Base-by-base conservation (phyloP, 768 basidiomycete genomes). In the Kwoniella newhampshirensis region DNA sequence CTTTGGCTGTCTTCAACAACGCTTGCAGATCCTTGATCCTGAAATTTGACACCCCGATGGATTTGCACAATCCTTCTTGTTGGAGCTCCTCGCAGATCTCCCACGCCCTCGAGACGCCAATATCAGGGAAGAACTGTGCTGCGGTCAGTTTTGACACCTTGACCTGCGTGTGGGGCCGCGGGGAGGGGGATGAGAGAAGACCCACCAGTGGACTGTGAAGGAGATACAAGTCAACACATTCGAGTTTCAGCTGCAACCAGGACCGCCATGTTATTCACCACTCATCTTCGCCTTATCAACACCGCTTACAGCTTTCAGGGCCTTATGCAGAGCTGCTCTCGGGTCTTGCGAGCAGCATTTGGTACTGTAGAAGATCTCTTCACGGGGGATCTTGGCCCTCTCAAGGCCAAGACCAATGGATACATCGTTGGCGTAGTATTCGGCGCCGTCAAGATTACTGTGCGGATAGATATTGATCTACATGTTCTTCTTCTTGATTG, bases 11-110 rank as follows among this genome's bases (percentile, higher is more conserved):
- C 49, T 66, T 59, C 42, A 74, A 51, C 32, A 78, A 25, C 51
- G 70, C 68, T 30, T 75, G 57, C 25, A 79, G 51, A 60, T 80
- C 75, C 21, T 66, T 64, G 23, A 76, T 44, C 2, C 75, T 64
- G 53, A 72, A 79, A 67, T 80, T 80, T 26, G 71, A 74, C 1
- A 80, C 75, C 2, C 79, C 79, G 59, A 80, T 78, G 13, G 70
- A 71, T 51, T 70, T 75, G 35, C 79, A 72, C 27, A 79, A 66
- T 2, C 82, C 82, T 54, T 78, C 80, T 20, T 67, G 43, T 39
- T 62, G 57, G 21, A 82, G 75, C 39, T 80, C 81, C 65, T 86
- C 85, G 81, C 86, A 81, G 2, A 76, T 81, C 37, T 77, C 78
- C 86, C 86, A 87, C 46, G 82, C 70, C 52, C 12, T 32, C 13